Percentiles rank a stretch among this genome's conserved stretches.
Conservation (phyloP, 495 filamentous ascomycete genomes). For the Hypomontagnella submonticulosa region DNA sequence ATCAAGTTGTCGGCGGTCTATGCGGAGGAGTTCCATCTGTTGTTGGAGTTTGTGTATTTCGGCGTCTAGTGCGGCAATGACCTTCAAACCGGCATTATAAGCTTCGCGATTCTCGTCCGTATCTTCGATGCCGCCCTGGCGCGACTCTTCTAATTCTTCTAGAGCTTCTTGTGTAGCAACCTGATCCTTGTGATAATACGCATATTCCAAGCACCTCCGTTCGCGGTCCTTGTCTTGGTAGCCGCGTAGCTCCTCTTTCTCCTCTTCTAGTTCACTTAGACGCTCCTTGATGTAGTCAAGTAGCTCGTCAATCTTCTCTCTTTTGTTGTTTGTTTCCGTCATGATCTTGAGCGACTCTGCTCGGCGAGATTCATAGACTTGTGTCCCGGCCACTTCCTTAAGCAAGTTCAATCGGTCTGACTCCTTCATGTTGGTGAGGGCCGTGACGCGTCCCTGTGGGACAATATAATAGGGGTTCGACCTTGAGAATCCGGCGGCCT, state of each 20-base stretch:
- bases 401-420: constrained; percentile 85
- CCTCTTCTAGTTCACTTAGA: constrained; percentile 89
- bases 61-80: constrained; percentile 78
- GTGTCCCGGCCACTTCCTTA: constrained; percentile 97
- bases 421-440: constrained; percentile 98
- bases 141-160: constrained; percentile 82
- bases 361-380: constrained; percentile 92
- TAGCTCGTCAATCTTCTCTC: constrained; percentile 91
- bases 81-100: constrained; percentile 82
- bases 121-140: constrained; percentile 82
- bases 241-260: constrained; percentile 92
- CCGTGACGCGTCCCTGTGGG: constrained; percentile 94
- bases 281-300: constrained; percentile 91
- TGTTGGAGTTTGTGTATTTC: constrained; percentile 82
- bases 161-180: constrained; percentile 78
- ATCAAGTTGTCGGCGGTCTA: constrained; percentile 90
- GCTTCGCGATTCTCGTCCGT: constrained; percentile 82
- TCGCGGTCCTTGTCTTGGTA: constrained; percentile 97
- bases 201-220: constrained; percentile 90
- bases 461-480: constrained; percentile 99
- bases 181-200: constrained; percentile 91
- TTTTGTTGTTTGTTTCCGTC: constrained; percentile 94
- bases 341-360: constrained; percentile 95
- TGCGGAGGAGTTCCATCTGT: constrained; percentile 82
- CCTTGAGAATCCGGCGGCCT: constrained; percentile 94